phyloP scores from a whole-genome alignment of 179 eudicot genomes.

The Carnegiea gigantea region DNA sequence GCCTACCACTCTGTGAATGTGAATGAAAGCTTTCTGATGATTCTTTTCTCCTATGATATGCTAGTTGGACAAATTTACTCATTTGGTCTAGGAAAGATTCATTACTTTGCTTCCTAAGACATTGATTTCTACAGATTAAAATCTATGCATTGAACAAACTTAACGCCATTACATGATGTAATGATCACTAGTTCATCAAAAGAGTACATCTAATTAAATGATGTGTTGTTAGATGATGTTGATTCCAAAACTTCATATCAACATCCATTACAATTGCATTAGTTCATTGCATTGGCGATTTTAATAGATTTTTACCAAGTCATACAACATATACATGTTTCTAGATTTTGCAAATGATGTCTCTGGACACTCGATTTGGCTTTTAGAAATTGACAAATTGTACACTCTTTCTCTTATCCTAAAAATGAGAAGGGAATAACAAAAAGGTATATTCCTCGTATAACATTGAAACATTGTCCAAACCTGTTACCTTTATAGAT shows the following conservation, averaged over 20 bases:
- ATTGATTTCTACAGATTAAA: not conserved
- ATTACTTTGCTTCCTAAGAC: not conserved
- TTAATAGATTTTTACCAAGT: no score
- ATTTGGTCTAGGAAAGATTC: not conserved
- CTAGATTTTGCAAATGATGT: not conserved
- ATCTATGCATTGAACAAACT: not conserved
- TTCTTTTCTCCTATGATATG: not conserved
- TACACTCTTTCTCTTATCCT: not conserved
- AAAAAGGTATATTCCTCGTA: not conserved
- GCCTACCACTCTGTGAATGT: not conserved
- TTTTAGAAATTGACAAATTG: no score
- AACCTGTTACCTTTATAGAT: not conserved
- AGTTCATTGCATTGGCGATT: not conserved
- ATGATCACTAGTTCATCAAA: no score
- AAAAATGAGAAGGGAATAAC: not conserved
- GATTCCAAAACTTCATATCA: no score
- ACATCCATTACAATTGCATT: not conserved
- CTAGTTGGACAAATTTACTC: not conserved
- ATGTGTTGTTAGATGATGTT: no score
- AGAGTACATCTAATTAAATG: no score
- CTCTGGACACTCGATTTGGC: not conserved
- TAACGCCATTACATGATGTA: no score
- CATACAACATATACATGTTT: no score
- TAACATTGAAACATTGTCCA: not conserved
- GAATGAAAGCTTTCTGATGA: no score